These are phyloP conservation scores for Tolypocladium album DNA, from an alignment of 2,329 filamentous ascomycete genomes.

Conservation along the genomic window DNA sequence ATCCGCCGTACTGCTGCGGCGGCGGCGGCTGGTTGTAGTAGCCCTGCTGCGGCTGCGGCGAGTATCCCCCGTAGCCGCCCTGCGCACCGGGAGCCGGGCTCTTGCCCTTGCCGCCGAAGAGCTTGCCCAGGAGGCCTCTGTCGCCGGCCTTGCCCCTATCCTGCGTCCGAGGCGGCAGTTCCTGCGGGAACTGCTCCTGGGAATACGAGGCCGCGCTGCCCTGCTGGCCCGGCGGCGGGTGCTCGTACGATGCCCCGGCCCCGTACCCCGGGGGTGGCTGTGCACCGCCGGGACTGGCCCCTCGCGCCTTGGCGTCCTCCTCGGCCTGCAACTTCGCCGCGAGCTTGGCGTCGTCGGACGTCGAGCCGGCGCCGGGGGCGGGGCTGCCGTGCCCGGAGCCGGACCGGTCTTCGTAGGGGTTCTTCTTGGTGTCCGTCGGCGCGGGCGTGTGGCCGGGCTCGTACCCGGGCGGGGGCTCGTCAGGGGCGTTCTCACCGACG, in stretches of 20 bases:
- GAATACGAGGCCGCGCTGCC: constrained; percentile 9
- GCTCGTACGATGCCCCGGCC: constrained; percentile 14
- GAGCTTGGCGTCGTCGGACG: constrained; percentile 57
- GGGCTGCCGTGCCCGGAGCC: constrained; percentile 7
- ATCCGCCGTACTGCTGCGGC: constrained; percentile 14
- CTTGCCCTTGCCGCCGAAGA: constrained; percentile 32
- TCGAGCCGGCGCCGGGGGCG: constrained; percentile 19
- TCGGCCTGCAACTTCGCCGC: constrained; percentile 75
- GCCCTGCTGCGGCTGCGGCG: constrained; percentile 9
- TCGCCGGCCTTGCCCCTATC: constrained; percentile 21
- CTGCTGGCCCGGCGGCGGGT: neutral
- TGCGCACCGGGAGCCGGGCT: constrained; percentile 8
- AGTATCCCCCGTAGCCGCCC: constrained; percentile 13
- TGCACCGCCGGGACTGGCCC: constrained; percentile 14
- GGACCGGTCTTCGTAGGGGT: constrained; percentile 50
- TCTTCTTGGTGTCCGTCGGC: constrained; percentile 51
- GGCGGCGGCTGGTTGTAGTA: constrained; percentile 13
- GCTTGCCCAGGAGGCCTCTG: constrained; percentile 40
- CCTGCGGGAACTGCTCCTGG: constrained; percentile 15
- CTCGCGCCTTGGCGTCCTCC: constrained; percentile 54
- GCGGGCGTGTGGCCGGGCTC: constrained; percentile 28
- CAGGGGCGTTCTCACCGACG: constrained; percentile 29
- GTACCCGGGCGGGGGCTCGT: constrained; percentile 60
- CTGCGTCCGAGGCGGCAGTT: constrained; percentile 30
- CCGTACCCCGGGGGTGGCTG: constrained; percentile 22